These are phyloP conservation scores for Dothistroma pini DNA, from an alignment of 2,329 filamentous ascomycete species.

Conservation along the genomic window DNA sequence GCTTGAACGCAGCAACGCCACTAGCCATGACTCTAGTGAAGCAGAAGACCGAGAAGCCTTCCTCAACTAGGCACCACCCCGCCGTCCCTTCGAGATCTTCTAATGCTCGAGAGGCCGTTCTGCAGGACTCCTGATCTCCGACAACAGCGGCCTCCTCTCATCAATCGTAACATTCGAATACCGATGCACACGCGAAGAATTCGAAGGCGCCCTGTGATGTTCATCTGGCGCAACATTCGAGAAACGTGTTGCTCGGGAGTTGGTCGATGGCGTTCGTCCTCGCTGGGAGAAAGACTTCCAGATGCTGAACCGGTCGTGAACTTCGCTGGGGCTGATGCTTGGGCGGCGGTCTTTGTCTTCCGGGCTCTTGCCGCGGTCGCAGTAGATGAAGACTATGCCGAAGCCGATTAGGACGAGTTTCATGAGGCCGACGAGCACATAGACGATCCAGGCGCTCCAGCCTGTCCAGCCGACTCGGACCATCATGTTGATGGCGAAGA, in stretches of 20 bases:
- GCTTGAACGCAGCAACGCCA: neutral
- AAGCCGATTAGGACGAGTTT: constrained; percentile 75
- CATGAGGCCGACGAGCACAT: constrained; percentile 75
- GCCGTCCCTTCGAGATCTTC: neutral
- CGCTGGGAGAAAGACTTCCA: neutral
- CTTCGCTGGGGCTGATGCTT: neutral
- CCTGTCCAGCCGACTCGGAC: constrained; percentile 68
- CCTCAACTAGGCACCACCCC: neutral
- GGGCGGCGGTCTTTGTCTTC: constrained; percentile 18
- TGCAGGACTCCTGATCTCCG: neutral
- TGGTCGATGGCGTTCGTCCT: neutral
- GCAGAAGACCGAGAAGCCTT: neutral
- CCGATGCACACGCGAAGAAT: neutral
- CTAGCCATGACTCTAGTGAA: neutral
- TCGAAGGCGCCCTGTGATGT: neutral
- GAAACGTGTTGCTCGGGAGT: neutral
- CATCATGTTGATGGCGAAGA: constrained; percentile 74
- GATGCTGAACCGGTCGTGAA: neutral
- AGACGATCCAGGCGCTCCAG: constrained; percentile 92
- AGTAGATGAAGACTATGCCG: constrained; percentile 70
- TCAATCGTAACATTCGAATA: constrained; percentile 4
- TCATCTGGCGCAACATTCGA: constrained; percentile 8
- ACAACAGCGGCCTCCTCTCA: constrained; percentile 11
- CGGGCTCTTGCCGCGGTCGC: constrained; percentile 35
- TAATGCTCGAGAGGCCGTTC: neutral